Evolutionary conservation across 2,329 filamentous ascomycete species (phyloP).

Genomic region (Fusarium illudens): DNA sequence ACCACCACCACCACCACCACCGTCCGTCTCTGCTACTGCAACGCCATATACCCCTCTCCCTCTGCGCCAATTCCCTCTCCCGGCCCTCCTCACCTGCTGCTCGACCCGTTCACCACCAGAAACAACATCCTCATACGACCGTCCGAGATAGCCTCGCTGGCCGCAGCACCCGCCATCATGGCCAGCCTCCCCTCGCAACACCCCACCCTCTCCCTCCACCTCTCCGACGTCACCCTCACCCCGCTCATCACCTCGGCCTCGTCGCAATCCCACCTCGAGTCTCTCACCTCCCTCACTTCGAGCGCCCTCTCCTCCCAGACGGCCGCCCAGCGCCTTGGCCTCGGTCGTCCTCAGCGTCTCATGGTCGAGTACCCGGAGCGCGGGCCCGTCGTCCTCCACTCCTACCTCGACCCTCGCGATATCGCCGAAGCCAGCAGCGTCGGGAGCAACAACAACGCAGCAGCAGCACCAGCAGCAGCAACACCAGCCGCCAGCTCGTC

Average conservation of each 20-base stretch:
- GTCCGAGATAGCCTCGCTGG: conserved; percentile 6
- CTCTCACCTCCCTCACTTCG: conserved; percentile 62
- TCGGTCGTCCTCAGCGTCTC: conserved; percentile 64
- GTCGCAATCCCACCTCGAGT: conserved; percentile 54
- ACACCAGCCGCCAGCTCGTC: conserved; percentile 8
- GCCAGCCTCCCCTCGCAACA: conserved; percentile 56
- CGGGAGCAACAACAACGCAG: conserved; percentile 21
- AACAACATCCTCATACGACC: background rate
- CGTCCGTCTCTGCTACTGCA: background rate
- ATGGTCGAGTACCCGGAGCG: conserved; percentile 64
- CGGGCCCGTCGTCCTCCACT: conserved; percentile 55
- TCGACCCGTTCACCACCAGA: background rate
- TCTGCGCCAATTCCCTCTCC: conserved; percentile 9
- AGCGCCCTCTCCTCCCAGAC: conserved; percentile 63
- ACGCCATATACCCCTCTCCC: conserved; percentile 15
- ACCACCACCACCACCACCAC: background rate
- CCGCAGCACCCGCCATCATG: conserved; percentile 42
- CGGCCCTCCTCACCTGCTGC: background rate
- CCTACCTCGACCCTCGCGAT: conserved; percentile 55
- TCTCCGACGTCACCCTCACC: conserved; percentile 65
- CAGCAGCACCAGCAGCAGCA: background rate
- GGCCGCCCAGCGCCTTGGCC: conserved; percentile 60
- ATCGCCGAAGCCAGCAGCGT: conserved; percentile 17
- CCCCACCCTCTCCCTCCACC: conserved; percentile 62
- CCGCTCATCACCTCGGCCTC: conserved; percentile 65